Percentiles rank a stretch among this genome's conserved stretches.
Evolutionary conservation across 495 filamentous ascomycete genomes (phyloP).

Genomic region (Neurospora sp.): DNA sequence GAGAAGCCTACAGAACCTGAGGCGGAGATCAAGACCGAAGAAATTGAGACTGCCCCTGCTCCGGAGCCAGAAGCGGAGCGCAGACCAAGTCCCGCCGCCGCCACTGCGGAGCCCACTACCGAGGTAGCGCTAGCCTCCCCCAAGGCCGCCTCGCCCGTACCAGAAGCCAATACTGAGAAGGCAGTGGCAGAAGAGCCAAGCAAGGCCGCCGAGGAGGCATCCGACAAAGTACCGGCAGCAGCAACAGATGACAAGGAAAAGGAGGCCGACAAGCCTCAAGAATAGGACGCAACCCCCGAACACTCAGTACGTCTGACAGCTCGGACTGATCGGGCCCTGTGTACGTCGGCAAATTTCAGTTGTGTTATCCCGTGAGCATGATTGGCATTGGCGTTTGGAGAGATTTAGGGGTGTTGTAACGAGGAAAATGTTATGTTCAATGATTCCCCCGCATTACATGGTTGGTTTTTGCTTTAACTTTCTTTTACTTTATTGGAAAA

Average conservation of each 20-base stretch:
- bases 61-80: slow-evolving; percentile 6
- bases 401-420: not conserved
- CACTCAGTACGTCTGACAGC: not conserved
- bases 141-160: not conserved
- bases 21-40: slow-evolving; percentile 22
- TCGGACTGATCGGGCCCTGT: not conserved
- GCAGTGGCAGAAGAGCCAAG: not conserved
- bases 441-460: not conserved
- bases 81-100: not conserved
- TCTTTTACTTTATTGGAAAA: not conserved
- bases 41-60: slow-evolving; percentile 11
- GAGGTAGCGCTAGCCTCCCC: not conserved
- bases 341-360: not conserved
- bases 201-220: not conserved
- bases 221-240: slow-evolving; percentile 1
- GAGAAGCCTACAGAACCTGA: slow-evolving; percentile 9
- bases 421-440: not conserved
- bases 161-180: not conserved
- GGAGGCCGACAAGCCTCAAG: slow-evolving; percentile 1
- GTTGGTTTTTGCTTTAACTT: not conserved
- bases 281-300: not conserved
- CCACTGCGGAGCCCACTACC: slow-evolving; percentile 1
- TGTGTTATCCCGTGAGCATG: not conserved
- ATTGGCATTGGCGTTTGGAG: not conserved
- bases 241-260: slow-evolving; percentile 2